Evolutionary conservation across 1,284 basidiomycete genomes (phyloP).

Genomic region (Cryptococcus amylolentus): DNA sequence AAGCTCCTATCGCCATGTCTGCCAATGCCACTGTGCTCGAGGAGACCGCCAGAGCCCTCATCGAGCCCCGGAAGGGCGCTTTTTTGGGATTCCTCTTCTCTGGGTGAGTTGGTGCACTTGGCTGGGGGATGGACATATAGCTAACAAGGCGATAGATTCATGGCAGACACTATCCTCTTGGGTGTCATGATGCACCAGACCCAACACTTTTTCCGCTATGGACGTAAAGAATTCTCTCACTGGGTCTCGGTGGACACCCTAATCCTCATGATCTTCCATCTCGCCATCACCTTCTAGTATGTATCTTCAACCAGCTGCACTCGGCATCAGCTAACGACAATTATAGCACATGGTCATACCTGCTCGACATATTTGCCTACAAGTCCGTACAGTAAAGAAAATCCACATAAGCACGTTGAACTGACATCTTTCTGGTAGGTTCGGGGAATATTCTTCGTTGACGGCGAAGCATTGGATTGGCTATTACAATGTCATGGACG

Average conservation of each 20-base stretch:
- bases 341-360: background rate
- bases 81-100: background rate
- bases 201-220: constrained; percentile 82
- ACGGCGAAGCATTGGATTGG: too few species aligned
- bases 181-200: constrained; percentile 55
- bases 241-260: background rate
- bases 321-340: background rate
- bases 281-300: background rate
- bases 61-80: background rate
- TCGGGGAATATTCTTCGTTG: too few species aligned
- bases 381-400: background rate
- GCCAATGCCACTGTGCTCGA: background rate
- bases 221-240: background rate
- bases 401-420: too few species aligned
- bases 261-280: background rate
- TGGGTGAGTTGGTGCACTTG: background rate
- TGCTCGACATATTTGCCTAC: background rate
- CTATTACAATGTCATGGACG: too few species aligned
- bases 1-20: too few species aligned
- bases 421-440: too few species aligned
- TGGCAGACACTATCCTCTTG: background rate
- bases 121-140: background rate
- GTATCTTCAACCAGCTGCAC: background rate
- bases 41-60: background rate
- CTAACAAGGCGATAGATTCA: background rate